Conservation (phyloP, 495 filamentous ascomycete genomes). For the Penicillium soppii region DNA sequence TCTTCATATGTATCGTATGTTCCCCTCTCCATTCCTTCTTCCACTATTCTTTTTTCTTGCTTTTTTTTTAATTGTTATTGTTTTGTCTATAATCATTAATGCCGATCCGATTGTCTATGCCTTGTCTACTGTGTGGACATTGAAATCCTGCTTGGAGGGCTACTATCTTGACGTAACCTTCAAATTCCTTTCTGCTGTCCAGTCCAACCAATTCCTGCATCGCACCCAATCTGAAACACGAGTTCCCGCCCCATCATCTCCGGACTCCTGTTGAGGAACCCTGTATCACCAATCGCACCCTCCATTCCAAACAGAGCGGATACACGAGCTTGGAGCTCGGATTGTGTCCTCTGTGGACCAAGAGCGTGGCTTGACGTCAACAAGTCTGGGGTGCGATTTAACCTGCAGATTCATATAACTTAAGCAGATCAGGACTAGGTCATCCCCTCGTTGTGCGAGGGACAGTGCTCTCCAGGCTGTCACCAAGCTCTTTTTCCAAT, state of each 20-base stretch:
- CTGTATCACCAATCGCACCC: slow-evolving; percentile 26
- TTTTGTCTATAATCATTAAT: slow-evolving; percentile 16
- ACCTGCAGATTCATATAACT: slow-evolving; percentile 7
- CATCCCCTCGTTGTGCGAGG: slow-evolving; percentile 6
- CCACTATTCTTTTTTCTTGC: not conserved
- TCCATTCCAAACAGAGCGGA: slow-evolving; percentile 20
- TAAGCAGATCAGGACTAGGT: slow-evolving; percentile 8
- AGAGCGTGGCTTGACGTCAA: slow-evolving; percentile 31
- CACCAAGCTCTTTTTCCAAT: slow-evolving; percentile 3
- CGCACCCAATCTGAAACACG: slow-evolving; percentile 31
- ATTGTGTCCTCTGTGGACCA: slow-evolving; percentile 20
- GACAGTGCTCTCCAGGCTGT: slow-evolving; percentile 8
- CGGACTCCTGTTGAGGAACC: slow-evolving; percentile 13
- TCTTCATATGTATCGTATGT: slow-evolving; percentile 7
- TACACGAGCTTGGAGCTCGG: slow-evolving; percentile 25
- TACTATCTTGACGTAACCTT: slow-evolving; percentile 14
- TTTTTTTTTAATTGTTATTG: slow-evolving; percentile 6
- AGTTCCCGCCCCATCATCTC: slow-evolving; percentile 23
- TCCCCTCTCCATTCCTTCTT: not conserved
- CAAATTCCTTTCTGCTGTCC: slow-evolving; percentile 6
- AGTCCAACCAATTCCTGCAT: slow-evolving; percentile 21
- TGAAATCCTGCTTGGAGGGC: slow-evolving; percentile 6
- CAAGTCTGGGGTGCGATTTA: slow-evolving; percentile 18
- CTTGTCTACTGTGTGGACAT: not conserved
- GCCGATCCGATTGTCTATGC: slow-evolving; percentile 1